Conservation (phyloP, 768 basidiomycete genomes). For the Leccinum incarnatum region DNA sequence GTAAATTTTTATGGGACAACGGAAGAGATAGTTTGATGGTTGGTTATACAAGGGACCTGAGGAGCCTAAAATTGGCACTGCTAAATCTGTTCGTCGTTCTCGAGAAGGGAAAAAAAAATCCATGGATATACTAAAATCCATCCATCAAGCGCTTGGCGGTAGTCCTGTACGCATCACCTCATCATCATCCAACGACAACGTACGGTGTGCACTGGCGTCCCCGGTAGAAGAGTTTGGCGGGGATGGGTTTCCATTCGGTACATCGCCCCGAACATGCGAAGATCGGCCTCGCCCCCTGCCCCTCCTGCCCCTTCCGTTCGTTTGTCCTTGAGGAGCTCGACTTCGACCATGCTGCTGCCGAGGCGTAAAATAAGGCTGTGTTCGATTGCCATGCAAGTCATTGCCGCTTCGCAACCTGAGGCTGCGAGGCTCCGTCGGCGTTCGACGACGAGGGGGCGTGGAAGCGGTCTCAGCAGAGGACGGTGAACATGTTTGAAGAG, state of each 20-base stretch:
- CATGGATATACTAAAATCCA: neutral
- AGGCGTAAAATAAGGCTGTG: neutral
- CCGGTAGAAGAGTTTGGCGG: neutral
- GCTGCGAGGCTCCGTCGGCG: conserved; percentile 11
- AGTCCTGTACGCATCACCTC: neutral
- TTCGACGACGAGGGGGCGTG: neutral
- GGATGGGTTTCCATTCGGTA: neutral
- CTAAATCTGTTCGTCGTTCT: neutral
- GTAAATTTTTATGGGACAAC: neutral
- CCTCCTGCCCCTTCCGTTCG: conserved; percentile 5
- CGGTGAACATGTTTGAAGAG: conserved; percentile 6
- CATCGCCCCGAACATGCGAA: neutral
- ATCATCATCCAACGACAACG: neutral
- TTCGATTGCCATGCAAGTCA: neutral
- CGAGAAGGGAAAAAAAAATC: neutral
- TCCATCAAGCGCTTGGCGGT: neutral
- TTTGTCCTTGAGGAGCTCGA: neutral
- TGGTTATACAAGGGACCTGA: neutral
- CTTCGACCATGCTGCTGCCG: conserved; percentile 5
- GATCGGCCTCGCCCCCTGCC: neutral
- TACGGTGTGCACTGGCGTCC: neutral
- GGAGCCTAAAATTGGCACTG: neutral
- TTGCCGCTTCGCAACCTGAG: neutral
- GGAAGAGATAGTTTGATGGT: neutral
- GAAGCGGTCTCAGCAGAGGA: conserved; percentile 11